Percentiles rank a stretch among this genome's conserved stretches.
Evolutionary conservation across 495 filamentous ascomycete genomes (phyloP).

Genomic region (Hyaloscypha hepaticicola): DNA sequence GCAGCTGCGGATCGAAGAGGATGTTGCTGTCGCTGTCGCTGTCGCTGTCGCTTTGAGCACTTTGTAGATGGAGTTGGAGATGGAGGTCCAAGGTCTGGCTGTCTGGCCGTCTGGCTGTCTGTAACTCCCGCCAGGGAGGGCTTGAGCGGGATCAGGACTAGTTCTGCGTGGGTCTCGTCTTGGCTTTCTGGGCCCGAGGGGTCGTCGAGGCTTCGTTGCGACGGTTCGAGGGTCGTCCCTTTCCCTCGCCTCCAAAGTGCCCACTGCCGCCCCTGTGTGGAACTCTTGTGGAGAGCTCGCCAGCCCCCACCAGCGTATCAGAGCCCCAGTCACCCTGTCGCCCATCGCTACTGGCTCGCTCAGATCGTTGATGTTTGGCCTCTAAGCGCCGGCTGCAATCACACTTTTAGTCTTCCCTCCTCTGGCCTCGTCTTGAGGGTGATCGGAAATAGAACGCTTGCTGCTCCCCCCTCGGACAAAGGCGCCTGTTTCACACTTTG

Average conservation of each 20-base stretch:
- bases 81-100: conserved; percentile 11
- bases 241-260: background rate
- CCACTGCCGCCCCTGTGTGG: conserved; percentile 2
- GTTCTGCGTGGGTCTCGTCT: background rate
- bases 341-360: background rate
- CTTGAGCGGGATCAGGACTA: conserved; percentile 4
- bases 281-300: too few relatives aligned
- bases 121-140: conserved; percentile 3
- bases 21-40: too few relatives aligned
- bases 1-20: conserved; percentile 6
- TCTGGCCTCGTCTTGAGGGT: background rate
- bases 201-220: background rate
- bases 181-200: background rate
- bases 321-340: background rate
- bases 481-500: conserved; percentile 31
- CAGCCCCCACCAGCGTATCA: conserved; percentile 13
- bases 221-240: conserved; percentile 22
- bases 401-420: background rate
- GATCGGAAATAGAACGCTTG: conserved; percentile 4
- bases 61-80: background rate
- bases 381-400: conserved; percentile 24
- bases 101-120: too few relatives aligned
- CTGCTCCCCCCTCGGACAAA: background rate
- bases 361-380: conserved; percentile 5
- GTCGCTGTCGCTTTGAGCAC: conserved; percentile 12